Evolutionary conservation across 2,329 filamentous ascomycete species (phyloP).

Genomic region (Stylonectria norvegica): DNA sequence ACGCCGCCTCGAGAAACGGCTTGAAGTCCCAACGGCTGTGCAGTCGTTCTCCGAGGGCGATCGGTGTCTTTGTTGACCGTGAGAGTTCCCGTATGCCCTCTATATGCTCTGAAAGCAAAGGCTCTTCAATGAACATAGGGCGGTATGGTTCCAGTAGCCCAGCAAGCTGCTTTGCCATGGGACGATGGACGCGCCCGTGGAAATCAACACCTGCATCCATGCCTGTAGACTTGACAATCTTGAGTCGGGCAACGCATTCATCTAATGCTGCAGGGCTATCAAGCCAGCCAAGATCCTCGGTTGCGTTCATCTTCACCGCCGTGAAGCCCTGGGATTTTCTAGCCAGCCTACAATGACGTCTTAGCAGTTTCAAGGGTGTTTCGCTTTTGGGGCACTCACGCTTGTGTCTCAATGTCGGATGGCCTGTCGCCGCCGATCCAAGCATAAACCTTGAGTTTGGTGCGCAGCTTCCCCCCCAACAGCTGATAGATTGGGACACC

Average conservation of each 20-base stretch:
- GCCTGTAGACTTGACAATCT: constrained; percentile 63
- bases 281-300: constrained; percentile 68
- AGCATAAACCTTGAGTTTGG: constrained; percentile 65
- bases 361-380: not conserved
- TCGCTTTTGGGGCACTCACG: too few species aligned
- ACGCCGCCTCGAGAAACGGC: constrained; percentile 64
- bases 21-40: constrained; percentile 72
- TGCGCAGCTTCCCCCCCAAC: constrained; percentile 66
- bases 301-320: constrained; percentile 72
- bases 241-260: constrained; percentile 60
- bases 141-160: constrained; percentile 60
- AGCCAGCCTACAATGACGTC: constrained; percentile 35
- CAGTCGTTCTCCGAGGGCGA: constrained; percentile 69
- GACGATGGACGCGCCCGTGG: constrained; percentile 69
- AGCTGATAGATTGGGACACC: constrained; percentile 67
- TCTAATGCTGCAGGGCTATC: constrained; percentile 62
- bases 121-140: constrained; percentile 70
- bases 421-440: constrained; percentile 74
- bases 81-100: constrained; percentile 55
- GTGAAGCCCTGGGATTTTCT: constrained; percentile 59
- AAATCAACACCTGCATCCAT: constrained; percentile 72
- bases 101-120: constrained; percentile 62
- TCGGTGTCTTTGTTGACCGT: constrained; percentile 47
- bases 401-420: constrained; percentile 57
- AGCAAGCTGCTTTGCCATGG: constrained; percentile 71